Conservation (phyloP, 163 green algal genomes). For the Smithsoniella earleae region DNA sequence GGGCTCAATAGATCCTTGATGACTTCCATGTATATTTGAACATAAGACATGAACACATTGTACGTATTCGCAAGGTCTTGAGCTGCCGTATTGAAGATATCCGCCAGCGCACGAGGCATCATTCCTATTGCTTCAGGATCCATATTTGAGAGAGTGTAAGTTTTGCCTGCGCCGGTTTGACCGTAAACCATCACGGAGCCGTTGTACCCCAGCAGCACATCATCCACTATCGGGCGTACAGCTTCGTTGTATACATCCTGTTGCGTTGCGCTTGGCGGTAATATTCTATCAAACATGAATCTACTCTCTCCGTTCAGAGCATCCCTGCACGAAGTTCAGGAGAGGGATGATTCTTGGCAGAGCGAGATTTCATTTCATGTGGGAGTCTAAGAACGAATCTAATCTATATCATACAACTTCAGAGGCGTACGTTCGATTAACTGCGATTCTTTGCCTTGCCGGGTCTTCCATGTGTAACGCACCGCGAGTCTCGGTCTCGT, state of each 20-base stretch:
- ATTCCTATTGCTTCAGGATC: constrained; percentile 64
- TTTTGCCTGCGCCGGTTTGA: constrained; percentile 63
- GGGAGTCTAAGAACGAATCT: not conserved
- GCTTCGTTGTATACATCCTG: constrained; percentile 61
- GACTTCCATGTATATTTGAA: constrained; percentile 83
- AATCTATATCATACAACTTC: not conserved
- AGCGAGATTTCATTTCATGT: not conserved
- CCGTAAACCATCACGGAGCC: constrained; percentile 68
- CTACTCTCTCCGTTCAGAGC: not conserved
- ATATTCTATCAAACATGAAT: constrained; percentile 35
- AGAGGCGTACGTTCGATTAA: not conserved
- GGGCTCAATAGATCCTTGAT: constrained; percentile 72
- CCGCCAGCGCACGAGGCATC: constrained; percentile 57
- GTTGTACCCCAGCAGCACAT: constrained; percentile 67
- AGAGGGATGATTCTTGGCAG: not conserved
- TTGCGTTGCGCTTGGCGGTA: constrained; percentile 47
- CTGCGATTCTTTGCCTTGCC: constrained; percentile 5
- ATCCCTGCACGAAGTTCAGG: constrained; percentile 14
- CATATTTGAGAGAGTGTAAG: constrained; percentile 65
- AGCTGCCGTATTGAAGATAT: constrained; percentile 59
- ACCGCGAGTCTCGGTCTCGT: not conserved
- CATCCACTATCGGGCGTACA: constrained; percentile 57
- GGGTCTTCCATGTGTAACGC: not conserved
- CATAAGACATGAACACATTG: constrained; percentile 61
- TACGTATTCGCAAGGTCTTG: constrained; percentile 49